Evolutionary conservation across 192 early-diverging fungal genomes (phyloP).

Genomic region (Entrophospora sp.): DNA sequence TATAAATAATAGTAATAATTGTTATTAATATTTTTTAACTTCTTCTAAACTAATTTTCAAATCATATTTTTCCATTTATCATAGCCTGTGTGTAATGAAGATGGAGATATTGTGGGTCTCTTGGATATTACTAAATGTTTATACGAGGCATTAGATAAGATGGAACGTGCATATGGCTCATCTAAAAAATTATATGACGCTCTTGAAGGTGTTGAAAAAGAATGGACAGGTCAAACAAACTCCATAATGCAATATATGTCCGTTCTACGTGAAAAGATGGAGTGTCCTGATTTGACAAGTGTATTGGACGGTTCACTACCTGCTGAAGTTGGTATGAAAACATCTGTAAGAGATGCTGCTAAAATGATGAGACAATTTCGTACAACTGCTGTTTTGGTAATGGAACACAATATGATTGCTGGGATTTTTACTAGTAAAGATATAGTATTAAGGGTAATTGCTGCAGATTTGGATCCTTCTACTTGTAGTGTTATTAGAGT

Average conservation of each 20-base stretch:
- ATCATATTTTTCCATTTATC: constrained; percentile 19
- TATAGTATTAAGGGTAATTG: constrained; percentile 78
- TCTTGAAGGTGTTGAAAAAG: constrained; percentile 71
- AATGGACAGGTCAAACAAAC: constrained; percentile 59
- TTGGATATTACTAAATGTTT: constrained; percentile 82
- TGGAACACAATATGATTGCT: constrained; percentile 62
- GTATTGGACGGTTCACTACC: constrained; percentile 61
- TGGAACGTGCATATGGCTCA: constrained; percentile 74
- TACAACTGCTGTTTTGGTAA: constrained; percentile 66
- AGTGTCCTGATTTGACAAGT: constrained; percentile 80
- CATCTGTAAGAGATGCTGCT: constrained; percentile 63
- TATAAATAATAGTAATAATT: not conserved
- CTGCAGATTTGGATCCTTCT: constrained; percentile 75
- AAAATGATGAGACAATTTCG: constrained; percentile 61
- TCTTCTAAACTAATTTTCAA: constrained; percentile 30
- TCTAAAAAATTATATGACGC: constrained; percentile 72
- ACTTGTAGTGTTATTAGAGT: constrained; percentile 89
- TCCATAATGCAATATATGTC: constrained; percentile 65
- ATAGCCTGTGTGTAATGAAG: constrained; percentile 76
- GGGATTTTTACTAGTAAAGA: too few species aligned
- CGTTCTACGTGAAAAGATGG: constrained; percentile 70
- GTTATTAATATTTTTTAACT: too few species aligned
- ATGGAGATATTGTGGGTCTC: constrained; percentile 72
- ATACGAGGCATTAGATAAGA: constrained; percentile 77
- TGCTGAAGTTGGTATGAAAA: constrained; percentile 54